Percentiles rank a stretch among this genome's conserved stretches.
Conservation (phyloP, 2,329 filamentous ascomycete genomes). For the Onygenales sp. region DNA sequence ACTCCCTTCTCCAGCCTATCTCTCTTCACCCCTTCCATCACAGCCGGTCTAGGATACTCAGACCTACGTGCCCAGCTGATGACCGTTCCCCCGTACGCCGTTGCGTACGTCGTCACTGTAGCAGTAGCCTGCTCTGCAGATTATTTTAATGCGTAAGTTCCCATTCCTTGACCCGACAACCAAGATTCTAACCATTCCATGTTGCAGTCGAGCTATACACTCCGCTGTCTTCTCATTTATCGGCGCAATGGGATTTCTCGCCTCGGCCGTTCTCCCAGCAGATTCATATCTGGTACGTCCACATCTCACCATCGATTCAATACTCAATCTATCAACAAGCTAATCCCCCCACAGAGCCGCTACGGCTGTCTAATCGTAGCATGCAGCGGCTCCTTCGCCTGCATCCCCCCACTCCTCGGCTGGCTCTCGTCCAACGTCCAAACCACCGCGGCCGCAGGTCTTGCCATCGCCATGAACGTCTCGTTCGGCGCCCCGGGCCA, state of each 20-base stretch:
- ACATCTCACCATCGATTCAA: background rate
- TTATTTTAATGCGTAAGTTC: slow-evolving; percentile 29
- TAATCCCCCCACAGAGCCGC: slow-evolving; percentile 31
- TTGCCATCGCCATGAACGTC: slow-evolving; percentile 63
- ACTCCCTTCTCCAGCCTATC: slow-evolving; percentile 51
- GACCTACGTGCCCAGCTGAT: slow-evolving; percentile 54
- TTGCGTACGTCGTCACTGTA: slow-evolving; percentile 46
- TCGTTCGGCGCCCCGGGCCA: slow-evolving; percentile 59
- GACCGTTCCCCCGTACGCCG: slow-evolving; percentile 57
- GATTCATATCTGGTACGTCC: slow-evolving; percentile 42
- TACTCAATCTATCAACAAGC: background rate
- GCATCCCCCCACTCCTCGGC: slow-evolving; percentile 60
- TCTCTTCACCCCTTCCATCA: slow-evolving; percentile 55
- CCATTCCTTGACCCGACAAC: background rate
- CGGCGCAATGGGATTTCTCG: slow-evolving; percentile 50
- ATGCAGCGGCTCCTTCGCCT: slow-evolving; percentile 56
- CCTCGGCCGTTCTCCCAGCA: slow-evolving; percentile 53
- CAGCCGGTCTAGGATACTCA: slow-evolving; percentile 46
- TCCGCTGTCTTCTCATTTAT: slow-evolving; percentile 41
- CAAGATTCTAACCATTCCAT: slow-evolving; percentile 11
- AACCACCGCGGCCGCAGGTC: slow-evolving; percentile 54
- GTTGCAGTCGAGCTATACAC: slow-evolving; percentile 38
- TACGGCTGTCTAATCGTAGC: slow-evolving; percentile 63
- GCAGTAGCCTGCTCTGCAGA: slow-evolving; percentile 53
- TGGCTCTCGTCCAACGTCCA: slow-evolving; percentile 61